Conservation (phyloP, 345 rosid genomes). For the Syzygium aqueum region DNA sequence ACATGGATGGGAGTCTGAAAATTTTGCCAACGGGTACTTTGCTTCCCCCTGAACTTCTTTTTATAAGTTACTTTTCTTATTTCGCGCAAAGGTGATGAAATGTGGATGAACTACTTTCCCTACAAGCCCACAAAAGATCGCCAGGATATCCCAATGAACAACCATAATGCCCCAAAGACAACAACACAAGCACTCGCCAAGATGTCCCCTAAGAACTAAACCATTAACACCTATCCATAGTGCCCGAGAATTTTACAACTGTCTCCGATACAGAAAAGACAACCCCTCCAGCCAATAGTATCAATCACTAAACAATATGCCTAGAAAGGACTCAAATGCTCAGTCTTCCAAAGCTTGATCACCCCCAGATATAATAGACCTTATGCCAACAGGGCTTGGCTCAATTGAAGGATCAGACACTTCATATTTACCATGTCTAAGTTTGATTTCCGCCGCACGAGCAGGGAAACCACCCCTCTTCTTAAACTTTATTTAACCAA, state of each 20-base stretch:
- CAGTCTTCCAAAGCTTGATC: neutral
- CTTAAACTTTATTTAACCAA: neutral
- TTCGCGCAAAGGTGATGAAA: neutral
- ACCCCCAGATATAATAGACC: neutral
- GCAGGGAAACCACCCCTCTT: neutral
- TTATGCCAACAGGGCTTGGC: neutral
- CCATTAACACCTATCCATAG: neutral
- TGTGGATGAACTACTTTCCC: neutral
- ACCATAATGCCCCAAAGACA: too few species aligned
- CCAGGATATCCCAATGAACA: too few species aligned
- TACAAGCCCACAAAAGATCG: neutral
- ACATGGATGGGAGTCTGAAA: neutral
- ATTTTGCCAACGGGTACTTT: neutral
- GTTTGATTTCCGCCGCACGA: neutral
- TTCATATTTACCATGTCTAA: neutral
- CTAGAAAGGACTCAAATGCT: neutral
- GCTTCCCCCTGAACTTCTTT: neutral
- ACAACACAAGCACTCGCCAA: too few species aligned
- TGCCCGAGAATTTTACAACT: neutral
- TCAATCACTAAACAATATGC: neutral
- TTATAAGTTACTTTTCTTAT: too few species aligned
- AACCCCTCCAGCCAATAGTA: neutral
- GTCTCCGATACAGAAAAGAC: neutral
- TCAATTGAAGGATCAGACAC: neutral
- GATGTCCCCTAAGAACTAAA: too few species aligned